Percentiles rank a stretch among this genome's conserved stretches.
Conservation (phyloP, 2,329 filamentous ascomycete species). For the Stromatinia cepivora region DNA sequence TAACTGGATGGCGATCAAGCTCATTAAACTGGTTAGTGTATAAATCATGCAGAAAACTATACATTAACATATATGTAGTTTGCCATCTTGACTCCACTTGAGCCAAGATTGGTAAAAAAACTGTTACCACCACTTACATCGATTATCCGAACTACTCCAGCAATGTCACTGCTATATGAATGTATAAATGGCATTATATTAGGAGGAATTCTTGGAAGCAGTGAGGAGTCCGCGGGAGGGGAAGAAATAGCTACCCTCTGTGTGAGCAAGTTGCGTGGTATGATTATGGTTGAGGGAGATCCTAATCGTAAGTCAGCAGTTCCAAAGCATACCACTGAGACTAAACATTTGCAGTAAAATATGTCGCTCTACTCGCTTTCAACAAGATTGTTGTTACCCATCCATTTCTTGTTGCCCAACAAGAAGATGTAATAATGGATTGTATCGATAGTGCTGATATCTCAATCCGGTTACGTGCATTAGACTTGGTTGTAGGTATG, state of each 20-base stretch:
- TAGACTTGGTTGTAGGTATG: conserved; percentile 92
- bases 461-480: conserved; percentile 87
- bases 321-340: not conserved
- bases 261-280: conserved; percentile 87
- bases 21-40: conserved; percentile 82
- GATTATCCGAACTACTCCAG: conserved; percentile 89
- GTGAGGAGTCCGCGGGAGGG: conserved; percentile 75
- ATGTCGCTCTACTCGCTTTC: conserved; percentile 91
- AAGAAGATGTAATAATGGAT: conserved; percentile 94
- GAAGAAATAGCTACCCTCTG: conserved; percentile 92
- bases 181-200: conserved; percentile 99
- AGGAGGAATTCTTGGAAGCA: conserved; percentile 84
- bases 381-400: conserved; percentile 92
- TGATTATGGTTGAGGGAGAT: conserved; percentile 91
- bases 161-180: conserved; percentile 98
- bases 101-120: conserved; percentile 89
- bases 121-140: conserved; percentile 86
- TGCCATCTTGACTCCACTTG: conserved; percentile 87
- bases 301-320: conserved; percentile 71
- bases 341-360: conserved; percentile 69
- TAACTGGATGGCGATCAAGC: conserved; percentile 99
- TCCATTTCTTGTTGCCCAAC: conserved; percentile 81
- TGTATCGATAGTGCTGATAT: conserved; percentile 96
- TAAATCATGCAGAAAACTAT: conserved; percentile 56
- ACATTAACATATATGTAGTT: conserved; percentile 66